Conservation (phyloP, 257 asterid species). For the Solanum tarapatanum region DNA sequence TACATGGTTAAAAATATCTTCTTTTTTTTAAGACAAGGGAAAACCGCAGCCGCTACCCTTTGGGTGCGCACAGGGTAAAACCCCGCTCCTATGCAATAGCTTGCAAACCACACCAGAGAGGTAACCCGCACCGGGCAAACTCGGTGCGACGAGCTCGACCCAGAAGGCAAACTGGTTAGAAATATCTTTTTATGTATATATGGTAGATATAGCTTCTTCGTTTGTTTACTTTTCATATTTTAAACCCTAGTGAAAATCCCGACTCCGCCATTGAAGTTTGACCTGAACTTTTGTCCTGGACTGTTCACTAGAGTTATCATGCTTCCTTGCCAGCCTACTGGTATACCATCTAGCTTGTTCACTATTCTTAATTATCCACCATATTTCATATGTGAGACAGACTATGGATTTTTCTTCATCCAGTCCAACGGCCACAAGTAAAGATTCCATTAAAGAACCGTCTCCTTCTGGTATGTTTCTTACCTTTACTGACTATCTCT, state of each 20-base stretch:
- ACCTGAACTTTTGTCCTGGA: background rate
- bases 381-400: conserved; percentile 24
- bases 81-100: background rate
- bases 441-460: conserved; percentile 36
- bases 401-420: conserved; percentile 38
- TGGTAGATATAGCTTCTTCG: background rate
- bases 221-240: background rate
- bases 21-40: background rate
- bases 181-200: background rate
- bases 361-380: background rate
- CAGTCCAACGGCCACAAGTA: conserved; percentile 23
- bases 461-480: conserved; percentile 38
- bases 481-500: conserved; percentile 3
- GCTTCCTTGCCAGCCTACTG: background rate
- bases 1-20: background rate
- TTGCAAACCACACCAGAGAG: background rate
- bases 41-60: no score
- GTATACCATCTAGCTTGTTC: background rate
- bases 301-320: background rate
- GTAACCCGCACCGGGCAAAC: no score
- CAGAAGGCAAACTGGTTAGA: background rate
- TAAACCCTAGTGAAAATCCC: background rate
- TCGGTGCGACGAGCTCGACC: background rate
- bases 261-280: background rate
- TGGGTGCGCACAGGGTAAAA: no score